phyloP scores from a whole-genome alignment of 176 grass and related monocot genomes.

The Leersia perrieri region DNA sequence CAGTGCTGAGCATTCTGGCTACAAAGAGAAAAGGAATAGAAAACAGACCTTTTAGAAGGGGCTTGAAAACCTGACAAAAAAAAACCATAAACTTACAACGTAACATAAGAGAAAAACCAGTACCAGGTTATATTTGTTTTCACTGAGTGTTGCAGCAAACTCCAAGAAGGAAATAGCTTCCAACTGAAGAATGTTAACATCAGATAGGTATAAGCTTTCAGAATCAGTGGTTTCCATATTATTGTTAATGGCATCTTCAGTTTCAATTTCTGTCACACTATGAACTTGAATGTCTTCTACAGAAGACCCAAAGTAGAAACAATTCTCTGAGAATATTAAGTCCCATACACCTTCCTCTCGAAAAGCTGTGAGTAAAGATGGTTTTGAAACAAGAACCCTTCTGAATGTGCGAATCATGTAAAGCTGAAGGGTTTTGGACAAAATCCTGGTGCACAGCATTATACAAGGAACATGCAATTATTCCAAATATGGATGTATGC shows the following conservation, averaged over 20 bases:
- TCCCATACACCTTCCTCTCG: slow-evolving; percentile 87
- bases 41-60: slow-evolving; percentile 19
- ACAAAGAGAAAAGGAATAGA: slow-evolving; percentile 34
- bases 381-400: slow-evolving; percentile 76
- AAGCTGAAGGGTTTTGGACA: slow-evolving; percentile 67
- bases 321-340: slow-evolving; percentile 79
- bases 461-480: neutral
- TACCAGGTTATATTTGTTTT: slow-evolving; percentile 73
- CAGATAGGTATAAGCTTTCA: slow-evolving; percentile 33
- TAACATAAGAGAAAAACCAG: slow-evolving; percentile 4
- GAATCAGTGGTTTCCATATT: slow-evolving; percentile 13
- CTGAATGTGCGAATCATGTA: slow-evolving; percentile 75
- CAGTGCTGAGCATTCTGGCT: slow-evolving; percentile 76
- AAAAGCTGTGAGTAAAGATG: slow-evolving; percentile 70
- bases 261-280: slow-evolving; percentile 22
- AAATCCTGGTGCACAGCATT: slow-evolving; percentile 52
- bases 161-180: slow-evolving; percentile 91
- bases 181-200: slow-evolving; percentile 67
- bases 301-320: slow-evolving; percentile 68
- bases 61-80: slow-evolving; percentile 1
- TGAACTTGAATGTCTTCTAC: slow-evolving; percentile 34
- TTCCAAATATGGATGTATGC: slow-evolving; percentile 8
- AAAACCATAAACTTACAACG: slow-evolving; percentile 12
- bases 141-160: slow-evolving; percentile 65
- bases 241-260: slow-evolving; percentile 22